Evolutionary conservation across 352 stramenopile genomes (phyloP), one percentile per base, ranked within the genome.

Genomic region (Pythium apleroticum): DNA sequence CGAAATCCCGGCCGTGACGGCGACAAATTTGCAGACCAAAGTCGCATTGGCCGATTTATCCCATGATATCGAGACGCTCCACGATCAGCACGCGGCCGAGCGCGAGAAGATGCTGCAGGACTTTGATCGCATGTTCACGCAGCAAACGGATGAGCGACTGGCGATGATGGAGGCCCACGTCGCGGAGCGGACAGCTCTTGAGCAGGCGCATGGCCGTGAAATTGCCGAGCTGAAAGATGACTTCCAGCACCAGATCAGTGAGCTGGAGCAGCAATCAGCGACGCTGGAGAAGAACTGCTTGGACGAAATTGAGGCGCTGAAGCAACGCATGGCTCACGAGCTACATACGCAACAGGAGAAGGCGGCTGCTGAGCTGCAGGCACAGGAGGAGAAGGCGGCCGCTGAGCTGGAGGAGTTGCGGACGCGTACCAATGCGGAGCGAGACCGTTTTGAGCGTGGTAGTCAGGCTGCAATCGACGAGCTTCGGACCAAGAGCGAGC

Each of bases 101-200:
- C 71, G 74, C n/a, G 64, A 68, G 27, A 64, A 77, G 15, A 75
- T 90, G 74, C 75, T 64, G n/a, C 61, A 65, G 14, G 76, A 76
- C 45, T 69, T 88, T 17, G 69, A 87, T 50, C 35, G 54, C 9
- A 63, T 74, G 4, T 74, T 86, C 52, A 72, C 66, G 45, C 68
- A 77, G 33, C 79, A 71, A 24, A 74, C 77, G 4, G 69, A 86
- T 14, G 80, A 89, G 67, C 78, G 80, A 52, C 35, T 80, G 0
- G 60, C 66, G 24, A 50, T 90, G 30, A 64, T 74, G 1, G 63
- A 84, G 17, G 45, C 67, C 4, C 78, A 87, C 24, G 58, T 66
- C 5, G 59, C 43, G 0, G 79, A 90, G 17, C 72, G 69, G 52
- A 24, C 31, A 1, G 45, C 74, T 9, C 10, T 88, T 14, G 41